phyloP scores from a whole-genome alignment of 257 asterid species.

The Jasminum sambac region DNA sequence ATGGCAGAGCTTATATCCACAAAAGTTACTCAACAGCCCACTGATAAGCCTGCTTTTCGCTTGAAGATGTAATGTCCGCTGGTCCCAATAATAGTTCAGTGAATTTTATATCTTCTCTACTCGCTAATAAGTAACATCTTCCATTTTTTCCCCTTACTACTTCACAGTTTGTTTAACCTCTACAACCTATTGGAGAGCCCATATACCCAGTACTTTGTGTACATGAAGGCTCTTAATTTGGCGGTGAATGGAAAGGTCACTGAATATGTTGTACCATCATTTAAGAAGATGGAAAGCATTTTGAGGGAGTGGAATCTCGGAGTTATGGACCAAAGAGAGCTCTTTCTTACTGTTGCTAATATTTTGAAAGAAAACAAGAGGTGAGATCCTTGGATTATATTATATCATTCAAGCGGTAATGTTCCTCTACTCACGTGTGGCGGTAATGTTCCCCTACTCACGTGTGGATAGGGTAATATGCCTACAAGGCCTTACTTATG shows the following conservation, averaged over 20 bases:
- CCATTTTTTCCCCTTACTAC: not conserved
- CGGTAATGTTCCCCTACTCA: too few species aligned
- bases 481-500: too few species aligned
- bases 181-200: slow-evolving; percentile 90
- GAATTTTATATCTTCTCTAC: slow-evolving; percentile 19
- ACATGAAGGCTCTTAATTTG: slow-evolving; percentile 83
- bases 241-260: slow-evolving; percentile 72
- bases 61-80: slow-evolving; percentile 60
- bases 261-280: slow-evolving; percentile 75
- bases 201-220: slow-evolving; percentile 80
- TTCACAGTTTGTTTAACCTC: slow-evolving; percentile 77
- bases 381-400: slow-evolving; percentile 41
- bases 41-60: slow-evolving; percentile 76
- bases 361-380: slow-evolving; percentile 68
- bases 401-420: too few species aligned
- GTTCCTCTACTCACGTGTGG: too few species aligned
- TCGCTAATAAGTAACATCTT: slow-evolving; percentile 20
- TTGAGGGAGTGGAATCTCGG: slow-evolving; percentile 86
- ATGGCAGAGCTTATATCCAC: slow-evolving; percentile 78
- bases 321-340: slow-evolving; percentile 75
- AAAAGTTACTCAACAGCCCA: slow-evolving; percentile 70
- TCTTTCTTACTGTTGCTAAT: slow-evolving; percentile 67
- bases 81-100: not conserved
- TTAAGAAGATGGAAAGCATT: slow-evolving; percentile 68
- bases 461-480: too few species aligned